A percentile compares a stretch with the other conserved stretches of the same genome.
Evolutionary conservation across 2,329 filamentous ascomycete genomes (phyloP).

Genomic region (Penicillium verrucosum): DNA sequence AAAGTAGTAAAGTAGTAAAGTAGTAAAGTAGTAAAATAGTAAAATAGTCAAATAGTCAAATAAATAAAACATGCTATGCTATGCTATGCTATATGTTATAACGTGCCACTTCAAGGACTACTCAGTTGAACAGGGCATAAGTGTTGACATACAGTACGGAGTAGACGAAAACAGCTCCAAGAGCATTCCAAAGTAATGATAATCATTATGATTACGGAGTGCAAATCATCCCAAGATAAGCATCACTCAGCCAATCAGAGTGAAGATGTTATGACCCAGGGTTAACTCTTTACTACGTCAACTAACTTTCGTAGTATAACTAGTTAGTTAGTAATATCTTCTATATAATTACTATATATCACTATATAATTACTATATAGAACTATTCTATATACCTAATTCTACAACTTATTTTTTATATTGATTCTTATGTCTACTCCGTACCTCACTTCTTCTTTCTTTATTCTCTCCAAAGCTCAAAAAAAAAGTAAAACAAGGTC

Average conservation of each 20-base stretch:
- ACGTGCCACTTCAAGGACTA: background rate
- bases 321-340: too few species aligned
- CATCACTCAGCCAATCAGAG: conserved; percentile 30
- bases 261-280: conserved; percentile 29
- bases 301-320: conserved; percentile 1
- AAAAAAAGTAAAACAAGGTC: conserved; percentile 1
- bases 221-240: conserved; percentile 32
- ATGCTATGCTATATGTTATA: background rate
- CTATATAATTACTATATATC: too few species aligned
- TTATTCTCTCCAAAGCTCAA: background rate
- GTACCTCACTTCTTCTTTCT: background rate
- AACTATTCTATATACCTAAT: background rate
- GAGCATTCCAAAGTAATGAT: conserved; percentile 17
- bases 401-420: background rate
- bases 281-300: conserved; percentile 40
- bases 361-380: too few species aligned
- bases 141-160: background rate
- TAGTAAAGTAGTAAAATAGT: too few species aligned
- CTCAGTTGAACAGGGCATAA: background rate
- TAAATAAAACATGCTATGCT: background rate
- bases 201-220: conserved; percentile 24
- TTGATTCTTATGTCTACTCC: background rate
- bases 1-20: background rate
- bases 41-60: background rate
- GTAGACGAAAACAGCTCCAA: background rate